Percentiles rank a stretch among this genome's conserved stretches.
Evolutionary conservation across 208 protist species (phyloP).

Genomic region (Tetramitus jugosus): DNA sequence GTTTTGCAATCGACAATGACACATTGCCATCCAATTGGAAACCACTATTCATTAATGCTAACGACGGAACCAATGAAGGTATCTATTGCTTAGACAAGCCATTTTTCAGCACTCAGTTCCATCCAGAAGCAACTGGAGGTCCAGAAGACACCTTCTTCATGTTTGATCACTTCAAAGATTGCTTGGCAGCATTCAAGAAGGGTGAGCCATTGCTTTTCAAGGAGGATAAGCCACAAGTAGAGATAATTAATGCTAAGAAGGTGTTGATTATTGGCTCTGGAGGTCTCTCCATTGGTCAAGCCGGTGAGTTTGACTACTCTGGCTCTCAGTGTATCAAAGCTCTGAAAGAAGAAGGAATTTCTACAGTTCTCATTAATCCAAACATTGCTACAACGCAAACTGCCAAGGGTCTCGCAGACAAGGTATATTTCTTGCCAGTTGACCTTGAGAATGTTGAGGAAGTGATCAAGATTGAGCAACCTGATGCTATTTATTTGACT

Average conservation of each 20-base stretch:
- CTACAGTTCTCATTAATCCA: conserved; percentile 96
- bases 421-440: conserved; percentile 93
- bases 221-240: background rate
- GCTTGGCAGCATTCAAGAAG: conserved; percentile 35
- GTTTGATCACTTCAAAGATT: conserved; percentile 86
- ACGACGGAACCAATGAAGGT: conserved; percentile 94
- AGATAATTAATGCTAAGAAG: too few relatives aligned
- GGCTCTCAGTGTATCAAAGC: conserved; percentile 96
- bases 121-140: conserved; percentile 90
- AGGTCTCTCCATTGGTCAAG: conserved; percentile 95
- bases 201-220: background rate
- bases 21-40: conserved; percentile 77
- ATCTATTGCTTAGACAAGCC: conserved; percentile 83
- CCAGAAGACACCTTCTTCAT: conserved; percentile 95
- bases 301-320: conserved; percentile 98
- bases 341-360: conserved; percentile 91
- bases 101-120: conserved; percentile 95
- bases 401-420: conserved; percentile 85
- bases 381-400: conserved; percentile 98
- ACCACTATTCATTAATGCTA: conserved; percentile 90
- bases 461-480: conserved; percentile 85
- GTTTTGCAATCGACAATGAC: conserved; percentile 88
- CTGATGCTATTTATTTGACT: conserved; percentile 85
- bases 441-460: conserved; percentile 79
- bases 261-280: conserved; percentile 86